Conservation (phyloP, 352 stramenopile species). For the Pilasporangium apinafurcum region DNA sequence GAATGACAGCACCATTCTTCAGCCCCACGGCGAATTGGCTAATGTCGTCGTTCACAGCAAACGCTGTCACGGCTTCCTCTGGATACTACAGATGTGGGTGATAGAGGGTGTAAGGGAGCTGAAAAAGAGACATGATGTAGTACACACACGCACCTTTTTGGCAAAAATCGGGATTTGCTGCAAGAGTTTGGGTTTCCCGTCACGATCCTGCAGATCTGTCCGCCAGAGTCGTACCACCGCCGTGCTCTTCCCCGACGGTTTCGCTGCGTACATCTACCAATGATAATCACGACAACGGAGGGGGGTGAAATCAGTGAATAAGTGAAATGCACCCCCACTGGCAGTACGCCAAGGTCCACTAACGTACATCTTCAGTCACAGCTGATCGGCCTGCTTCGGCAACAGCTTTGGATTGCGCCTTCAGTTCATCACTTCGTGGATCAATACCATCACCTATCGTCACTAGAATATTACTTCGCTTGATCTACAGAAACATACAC, state of each 20-base stretch:
- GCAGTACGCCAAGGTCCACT: neutral
- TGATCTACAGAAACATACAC: conserved; percentile 44
- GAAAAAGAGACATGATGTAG: neutral
- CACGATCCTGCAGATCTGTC: conserved; percentile 84
- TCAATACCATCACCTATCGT: conserved; percentile 85
- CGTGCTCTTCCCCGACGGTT: conserved; percentile 58
- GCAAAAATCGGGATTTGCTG: conserved; percentile 83
- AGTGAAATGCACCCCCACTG: neutral
- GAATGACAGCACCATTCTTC: conserved; percentile 79
- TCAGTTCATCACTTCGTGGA: conserved; percentile 65
- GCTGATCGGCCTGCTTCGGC: conserved; percentile 59
- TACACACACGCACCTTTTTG: conserved; percentile 41
- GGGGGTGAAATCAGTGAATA: no score
- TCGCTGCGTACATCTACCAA: conserved; percentile 62
- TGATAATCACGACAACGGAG: no score
- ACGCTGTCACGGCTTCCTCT: conserved; percentile 82
- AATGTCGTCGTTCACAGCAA: conserved; percentile 80
- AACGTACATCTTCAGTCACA: conserved; percentile 39
- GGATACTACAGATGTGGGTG: conserved; percentile 35
- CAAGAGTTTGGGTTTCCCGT: conserved; percentile 80
- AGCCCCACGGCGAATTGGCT: conserved; percentile 75
- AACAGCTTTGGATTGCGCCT: conserved; percentile 71
- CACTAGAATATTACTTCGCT: conserved; percentile 83
- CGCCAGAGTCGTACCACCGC: conserved; percentile 82
- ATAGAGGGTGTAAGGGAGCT: neutral